phyloP scores from a whole-genome alignment of 345 rosid species.

The Acer saccharum region DNA sequence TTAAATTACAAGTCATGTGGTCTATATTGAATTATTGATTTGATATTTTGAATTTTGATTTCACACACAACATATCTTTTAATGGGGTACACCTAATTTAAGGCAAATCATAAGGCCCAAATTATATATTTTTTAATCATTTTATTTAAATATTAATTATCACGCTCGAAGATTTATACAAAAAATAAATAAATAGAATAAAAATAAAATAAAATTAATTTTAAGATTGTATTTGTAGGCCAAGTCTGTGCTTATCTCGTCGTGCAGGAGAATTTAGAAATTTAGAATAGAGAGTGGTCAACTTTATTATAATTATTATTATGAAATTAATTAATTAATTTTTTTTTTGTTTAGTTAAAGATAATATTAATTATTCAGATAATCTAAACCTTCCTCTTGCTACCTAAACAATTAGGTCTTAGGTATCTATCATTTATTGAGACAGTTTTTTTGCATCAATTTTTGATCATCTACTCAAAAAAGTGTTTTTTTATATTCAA shows the following conservation, averaged over 20 bases:
- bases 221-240: neutral
- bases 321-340: too few species aligned
- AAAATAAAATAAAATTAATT: neutral
- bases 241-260: constrained; percentile 2
- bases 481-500: neutral
- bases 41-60: too few species aligned
- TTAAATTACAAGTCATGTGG: neutral
- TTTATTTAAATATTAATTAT: neutral
- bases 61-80: neutral
- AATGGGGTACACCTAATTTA: neutral
- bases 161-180: neutral
- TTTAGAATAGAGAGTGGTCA: neutral
- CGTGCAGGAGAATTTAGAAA: too few species aligned
- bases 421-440: constrained; percentile 1
- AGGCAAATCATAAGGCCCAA: neutral
- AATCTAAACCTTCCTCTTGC: constrained; percentile 5
- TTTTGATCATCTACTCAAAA: neutral
- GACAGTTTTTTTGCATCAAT: neutral
- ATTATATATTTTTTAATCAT: neutral
- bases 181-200: neutral
- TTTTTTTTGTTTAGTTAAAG: constrained; percentile 7
- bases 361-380: constrained; percentile 26
- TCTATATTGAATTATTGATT: neutral
- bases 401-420: constrained; percentile 21
- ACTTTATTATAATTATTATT: neutral